Percentiles rank a stretch among this genome's conserved stretches.
phyloP scores from a whole-genome alignment of 768 basidiomycete species.

The Piloderma croceum region DNA sequence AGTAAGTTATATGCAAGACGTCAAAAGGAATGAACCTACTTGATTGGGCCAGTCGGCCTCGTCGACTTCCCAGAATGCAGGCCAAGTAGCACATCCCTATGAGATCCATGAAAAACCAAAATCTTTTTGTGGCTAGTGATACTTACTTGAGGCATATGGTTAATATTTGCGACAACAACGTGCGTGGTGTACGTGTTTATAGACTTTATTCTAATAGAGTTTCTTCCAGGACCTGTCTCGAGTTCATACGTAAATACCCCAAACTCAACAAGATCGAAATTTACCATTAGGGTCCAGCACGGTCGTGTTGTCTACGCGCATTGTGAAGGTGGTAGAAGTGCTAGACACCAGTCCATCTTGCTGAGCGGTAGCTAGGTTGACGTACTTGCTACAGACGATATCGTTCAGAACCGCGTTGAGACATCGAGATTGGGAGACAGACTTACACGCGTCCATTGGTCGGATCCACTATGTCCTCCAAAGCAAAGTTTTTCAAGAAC shows the following conservation, averaged over 20 bases:
- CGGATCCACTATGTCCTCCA: conserved; percentile 24
- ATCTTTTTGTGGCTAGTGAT: conserved; percentile 27
- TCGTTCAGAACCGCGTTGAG: background rate
- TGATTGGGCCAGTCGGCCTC: conserved; percentile 35
- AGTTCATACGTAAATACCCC: too few species aligned
- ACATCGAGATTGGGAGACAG: background rate
- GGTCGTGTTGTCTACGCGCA: conserved; percentile 30
- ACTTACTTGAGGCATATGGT: conserved; percentile 58
- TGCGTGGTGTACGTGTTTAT: conserved; percentile 26
- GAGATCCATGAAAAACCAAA: background rate
- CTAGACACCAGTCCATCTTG: conserved; percentile 26
- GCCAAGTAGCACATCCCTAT: conserved; percentile 37
- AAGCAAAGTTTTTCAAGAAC: too few species aligned
- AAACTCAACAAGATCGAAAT: too few species aligned
- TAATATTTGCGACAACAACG: conserved; percentile 26
- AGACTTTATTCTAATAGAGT: conserved; percentile 31
- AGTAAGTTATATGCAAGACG: conserved; percentile 37
- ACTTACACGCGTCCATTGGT: conserved; percentile 25
- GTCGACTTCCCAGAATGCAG: conserved; percentile 53
- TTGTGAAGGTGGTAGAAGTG: conserved; percentile 18
- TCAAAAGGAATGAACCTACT: conserved; percentile 48
- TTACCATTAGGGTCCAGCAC: too few species aligned
- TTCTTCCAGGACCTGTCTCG: conserved; percentile 27
- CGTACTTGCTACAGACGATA: conserved; percentile 9
- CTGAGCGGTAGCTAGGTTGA: conserved; percentile 15